Conservation (phyloP, 2,329 filamentous ascomycete species). For the Trichoderma simmonsii region DNA sequence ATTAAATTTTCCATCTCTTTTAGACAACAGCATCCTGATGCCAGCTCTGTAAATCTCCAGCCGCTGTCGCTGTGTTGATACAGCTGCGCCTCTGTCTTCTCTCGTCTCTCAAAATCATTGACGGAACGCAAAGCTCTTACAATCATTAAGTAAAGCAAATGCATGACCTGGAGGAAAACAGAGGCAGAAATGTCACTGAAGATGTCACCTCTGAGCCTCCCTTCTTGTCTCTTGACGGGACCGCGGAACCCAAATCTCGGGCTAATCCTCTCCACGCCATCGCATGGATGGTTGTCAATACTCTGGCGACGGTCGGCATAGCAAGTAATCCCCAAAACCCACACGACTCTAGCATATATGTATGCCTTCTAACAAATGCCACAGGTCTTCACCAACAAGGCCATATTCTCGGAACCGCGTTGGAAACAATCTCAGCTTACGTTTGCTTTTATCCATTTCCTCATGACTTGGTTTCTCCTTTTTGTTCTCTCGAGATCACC, state of each 20-base stretch:
- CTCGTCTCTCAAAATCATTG: background rate
- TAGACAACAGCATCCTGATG: background rate
- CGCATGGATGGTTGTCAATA: conserved; percentile 61
- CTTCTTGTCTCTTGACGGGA: background rate
- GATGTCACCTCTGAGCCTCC: background rate
- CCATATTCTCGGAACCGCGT: conserved; percentile 62
- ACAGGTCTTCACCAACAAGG: conserved; percentile 66
- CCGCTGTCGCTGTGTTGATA: background rate
- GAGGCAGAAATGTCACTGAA: background rate
- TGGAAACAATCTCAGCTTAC: conserved; percentile 61
- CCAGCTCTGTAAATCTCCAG: too few relatives aligned
- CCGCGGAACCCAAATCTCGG: background rate
- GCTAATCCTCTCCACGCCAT: background rate
- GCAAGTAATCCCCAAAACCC: conserved; percentile 36
- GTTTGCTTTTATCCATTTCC: conserved; percentile 68
- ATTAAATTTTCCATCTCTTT: background rate
- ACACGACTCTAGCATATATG: conserved; percentile 8
- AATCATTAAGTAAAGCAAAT: background rate
- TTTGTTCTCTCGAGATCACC: conserved; percentile 56
- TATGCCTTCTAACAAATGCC: conserved; percentile 18
- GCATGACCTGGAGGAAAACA: background rate
- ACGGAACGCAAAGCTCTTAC: background rate
- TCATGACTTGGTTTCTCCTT: conserved; percentile 63
- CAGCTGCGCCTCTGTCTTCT: background rate
- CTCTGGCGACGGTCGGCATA: conserved; percentile 60